These are phyloP conservation scores for Penicillium taxi DNA, from an alignment of 495 filamentous ascomycete genomes.

Conservation along the genomic window DNA sequence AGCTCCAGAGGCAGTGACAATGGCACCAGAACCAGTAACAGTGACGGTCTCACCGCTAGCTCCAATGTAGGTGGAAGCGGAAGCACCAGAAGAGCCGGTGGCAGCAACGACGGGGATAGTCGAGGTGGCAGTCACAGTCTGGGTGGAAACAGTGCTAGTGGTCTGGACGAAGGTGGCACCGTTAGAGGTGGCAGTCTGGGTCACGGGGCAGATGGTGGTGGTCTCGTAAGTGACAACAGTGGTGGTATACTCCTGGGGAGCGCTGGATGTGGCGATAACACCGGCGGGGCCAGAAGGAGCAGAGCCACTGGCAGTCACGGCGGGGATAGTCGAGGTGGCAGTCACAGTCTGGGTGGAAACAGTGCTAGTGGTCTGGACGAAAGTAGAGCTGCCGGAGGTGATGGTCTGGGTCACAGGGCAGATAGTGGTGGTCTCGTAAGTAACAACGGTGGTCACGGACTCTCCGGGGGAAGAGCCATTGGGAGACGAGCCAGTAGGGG, in stretches of 20 bases:
- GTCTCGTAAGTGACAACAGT: slow-evolving; percentile 29
- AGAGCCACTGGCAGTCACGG: not conserved
- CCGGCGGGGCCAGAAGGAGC: slow-evolving; percentile 9
- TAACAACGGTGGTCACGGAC: slow-evolving; percentile 23
- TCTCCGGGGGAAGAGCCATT: slow-evolving; percentile 4
- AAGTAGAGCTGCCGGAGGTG: slow-evolving; percentile 26
- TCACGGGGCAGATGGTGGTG: slow-evolving; percentile 39
- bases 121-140: slow-evolving; percentile 31
- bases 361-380: slow-evolving; percentile 30
- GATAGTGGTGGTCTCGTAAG: slow-evolving; percentile 35
- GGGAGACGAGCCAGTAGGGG: not conserved
- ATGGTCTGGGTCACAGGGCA: slow-evolving; percentile 35
- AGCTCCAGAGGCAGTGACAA: slow-evolving; percentile 49
- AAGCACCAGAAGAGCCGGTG: slow-evolving; percentile 3
- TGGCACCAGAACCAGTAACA: slow-evolving; percentile 22
- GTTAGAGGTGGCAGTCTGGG: slow-evolving; percentile 30
- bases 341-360: slow-evolving; percentile 19
- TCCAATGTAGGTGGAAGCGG: slow-evolving; percentile 2
- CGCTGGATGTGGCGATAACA: slow-evolving; percentile 5
- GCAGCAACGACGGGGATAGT: slow-evolving; percentile 24
- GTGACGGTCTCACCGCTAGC: slow-evolving; percentile 21
- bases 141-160: slow-evolving; percentile 33
- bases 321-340: not conserved
- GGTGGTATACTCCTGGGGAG: slow-evolving; percentile 12
- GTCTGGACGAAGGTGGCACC: slow-evolving; percentile 26